Base-by-base conservation (phyloP, 768 basidiomycete species). In the Asterophora lycoperdoides region DNA sequence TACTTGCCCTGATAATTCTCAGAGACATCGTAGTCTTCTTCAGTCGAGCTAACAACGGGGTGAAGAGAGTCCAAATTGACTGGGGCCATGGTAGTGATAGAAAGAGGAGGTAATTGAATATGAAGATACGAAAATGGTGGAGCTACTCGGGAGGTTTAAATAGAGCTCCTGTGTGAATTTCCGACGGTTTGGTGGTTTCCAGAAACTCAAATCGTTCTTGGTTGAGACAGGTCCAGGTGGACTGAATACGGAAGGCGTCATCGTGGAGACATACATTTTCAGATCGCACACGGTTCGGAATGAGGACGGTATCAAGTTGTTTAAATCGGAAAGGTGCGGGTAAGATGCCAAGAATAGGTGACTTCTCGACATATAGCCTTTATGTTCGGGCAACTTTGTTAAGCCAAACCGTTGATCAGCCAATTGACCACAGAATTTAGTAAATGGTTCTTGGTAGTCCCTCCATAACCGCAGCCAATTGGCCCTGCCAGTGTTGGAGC, bases 1-100 rank as follows among this genome's bases (percentile, higher is more conserved):
- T 84, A 86, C 48, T 75, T 63, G 3, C 85, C 86, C 19, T 79
- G 68, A 56, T 84, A 86, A 60, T 81, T 67, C 57, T 82, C 80
- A 20, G 58, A 50, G 46, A 74, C 64, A 20, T 76, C 73, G 53
- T 67, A 63, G 41, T 68, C 23, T 23, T 23, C n/a, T n/a, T n/a
- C n/a, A n/a, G n/a, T n/a, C n/a, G n/a, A n/a, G n/a, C n/a, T n/a
- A n/a, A n/a, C n/a, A n/a, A n/a, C 23, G 23, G 23, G 23, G 23
- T 23, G 23, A 23, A 23, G 23, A 23, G 23, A 23, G 23, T 23
- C 23, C 23, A 23, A 23, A 11, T 48, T 52, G 32, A 48, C 52
- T 34, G 43, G 37, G 26, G 44, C 37, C 32, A 37, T 45, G 9
- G 30, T 40, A 17, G 32, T 23, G 23, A 3, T 23, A 6, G 23